Base-by-base conservation (phyloP, 305 asterid genomes). In the Coffea humblotiana region DNA sequence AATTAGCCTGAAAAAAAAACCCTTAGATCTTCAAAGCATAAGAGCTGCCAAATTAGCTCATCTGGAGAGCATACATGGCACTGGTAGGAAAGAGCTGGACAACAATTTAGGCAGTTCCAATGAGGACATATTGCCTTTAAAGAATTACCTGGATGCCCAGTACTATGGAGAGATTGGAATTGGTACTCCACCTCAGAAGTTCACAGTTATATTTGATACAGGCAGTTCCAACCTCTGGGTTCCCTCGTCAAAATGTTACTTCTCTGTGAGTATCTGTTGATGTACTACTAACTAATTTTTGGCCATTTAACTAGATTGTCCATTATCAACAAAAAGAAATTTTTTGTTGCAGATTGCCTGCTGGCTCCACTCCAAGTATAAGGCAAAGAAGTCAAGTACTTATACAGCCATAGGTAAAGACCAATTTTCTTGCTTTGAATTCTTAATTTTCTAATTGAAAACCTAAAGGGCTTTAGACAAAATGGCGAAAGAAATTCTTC, bases 161-260 rank as follows among this genome's bases (percentile, higher is more conserved):
- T 96, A 94, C 87, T 96, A 87, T 80, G 99, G 99, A 78, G 97
- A 90, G 89, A 92, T 96, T 76, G 86, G 89, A 74, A 88, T 96
- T 45, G 99, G 99, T 67, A 79, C 99, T 11, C 99, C 99, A 5
- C 92, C 99, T 72, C 99, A 96, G 92, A 94, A 84, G 2, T 94
- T 96, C 76, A 90, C 89, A n/a, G 94, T 96, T 82, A 81, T 96
- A 79, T 96, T 94, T 78, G 99, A 96, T 77, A 96, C 98, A 6
- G 99, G 99, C 79, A 96, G 98, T 79, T 92, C 99, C 75, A 92
- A 94, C 83, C 92, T 96, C 18, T 96, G 99, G 99, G 94, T 96
- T 79, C 99, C 98, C n/a, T 96, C 99, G n/a, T 76, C 98, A 2
- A 92, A 88, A 85, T 96, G 99, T 77, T 92, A 87, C 76, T 89